Evolutionary conservation across 1,139 yeast species (phyloP), one percentile per base, ranked within the genome.

Genomic region (Protomyces inundatus): DNA sequence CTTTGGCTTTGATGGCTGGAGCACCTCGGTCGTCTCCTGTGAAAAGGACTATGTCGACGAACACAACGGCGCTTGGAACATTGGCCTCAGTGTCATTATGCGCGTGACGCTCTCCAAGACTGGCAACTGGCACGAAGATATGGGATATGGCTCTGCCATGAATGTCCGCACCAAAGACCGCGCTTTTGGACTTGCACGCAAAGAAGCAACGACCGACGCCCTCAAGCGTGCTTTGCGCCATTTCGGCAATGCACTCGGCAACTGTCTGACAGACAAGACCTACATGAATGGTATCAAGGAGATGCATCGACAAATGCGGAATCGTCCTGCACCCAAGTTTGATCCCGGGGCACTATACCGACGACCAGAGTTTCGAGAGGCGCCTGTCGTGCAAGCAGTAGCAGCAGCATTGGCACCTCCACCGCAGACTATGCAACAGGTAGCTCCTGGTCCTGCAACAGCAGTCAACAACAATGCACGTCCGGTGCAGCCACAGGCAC

Each of bases 121-220:
- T 71, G 95, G 95, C 5, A 81, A 89, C 0, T 87, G 75, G 70
- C 88, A 84, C 67, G 95, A 88, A 71, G 95, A 88, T 73, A 80
- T 86, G 54, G 95, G 95, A 0, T 86, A 83, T 71, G 95, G 95
- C 12, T 82, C 80, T 65, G 81, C 84, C 58, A 89, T 85, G 55
- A 87, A 87, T 70, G 84, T 86, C 58, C 81, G 80, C 65, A 77
- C 79, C 54, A 84, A 84, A 71, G 84, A 85, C 6, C 80, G 81
- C 76, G 95, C 93, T 0, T 85, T 83, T 73, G 95, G 87, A 68
- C 87, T 87, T 67, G 68, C 89, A 71, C 83, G 84, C 70, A 88
- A 88, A 70, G 91, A 87, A 71, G 95, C 93, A 1, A 81, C 84
- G 35, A 88, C 95, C 0, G 95, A 88, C 73, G 95, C 86, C 0